These are phyloP conservation scores for Lichina pygmaea DNA, from an alignment of 495 filamentous ascomycete species.

Conservation along the genomic window DNA sequence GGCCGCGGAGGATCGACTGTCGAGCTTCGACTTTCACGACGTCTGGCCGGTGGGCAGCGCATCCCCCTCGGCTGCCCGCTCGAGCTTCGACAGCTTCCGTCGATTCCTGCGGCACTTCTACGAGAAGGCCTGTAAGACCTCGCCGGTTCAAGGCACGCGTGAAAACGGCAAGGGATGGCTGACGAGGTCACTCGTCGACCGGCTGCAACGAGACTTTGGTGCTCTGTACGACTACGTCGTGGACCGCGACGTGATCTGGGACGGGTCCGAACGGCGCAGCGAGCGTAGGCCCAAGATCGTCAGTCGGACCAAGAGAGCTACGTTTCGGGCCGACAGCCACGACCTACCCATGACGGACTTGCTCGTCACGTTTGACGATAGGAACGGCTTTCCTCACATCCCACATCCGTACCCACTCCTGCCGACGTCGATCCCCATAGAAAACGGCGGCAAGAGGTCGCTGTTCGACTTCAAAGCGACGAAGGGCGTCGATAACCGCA, in stretches of 20 bases:
- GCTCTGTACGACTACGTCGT: slow-evolving; percentile 51
- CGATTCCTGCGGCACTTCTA: slow-evolving; percentile 29
- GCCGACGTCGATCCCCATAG: slow-evolving; percentile 11
- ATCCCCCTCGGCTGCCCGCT: slow-evolving; percentile 14
- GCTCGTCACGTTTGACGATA: slow-evolving; percentile 36
- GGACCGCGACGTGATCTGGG: slow-evolving; percentile 38
- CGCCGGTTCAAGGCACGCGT: slow-evolving; percentile 23
- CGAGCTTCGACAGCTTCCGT: slow-evolving; percentile 26
- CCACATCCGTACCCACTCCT: slow-evolving; percentile 42
- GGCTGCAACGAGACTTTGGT: slow-evolving; percentile 37
- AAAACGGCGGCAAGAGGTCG: slow-evolving; percentile 7
- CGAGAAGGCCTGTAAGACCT: slow-evolving; percentile 20
- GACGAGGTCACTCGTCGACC: slow-evolving; percentile 24
- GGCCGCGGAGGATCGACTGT: slow-evolving; percentile 28
- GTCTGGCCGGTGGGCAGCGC: slow-evolving; percentile 26
- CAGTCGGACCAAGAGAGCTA: slow-evolving; percentile 16
- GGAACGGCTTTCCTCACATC: slow-evolving; percentile 33
- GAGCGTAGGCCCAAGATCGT: slow-evolving; percentile 35
- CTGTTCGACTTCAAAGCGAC: slow-evolving; percentile 1
- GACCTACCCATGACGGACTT: slow-evolving; percentile 40
- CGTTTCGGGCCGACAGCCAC: slow-evolving; percentile 29
- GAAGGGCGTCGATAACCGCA: background rate
- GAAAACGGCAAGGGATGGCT: slow-evolving; percentile 24
- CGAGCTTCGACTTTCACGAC: slow-evolving; percentile 29
- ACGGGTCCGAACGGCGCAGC: slow-evolving; percentile 20